A percentile compares a stretch with the other conserved stretches of the same genome.
Conservation (phyloP, 106 monocot species). For the Platanthera guangdongensis region DNA sequence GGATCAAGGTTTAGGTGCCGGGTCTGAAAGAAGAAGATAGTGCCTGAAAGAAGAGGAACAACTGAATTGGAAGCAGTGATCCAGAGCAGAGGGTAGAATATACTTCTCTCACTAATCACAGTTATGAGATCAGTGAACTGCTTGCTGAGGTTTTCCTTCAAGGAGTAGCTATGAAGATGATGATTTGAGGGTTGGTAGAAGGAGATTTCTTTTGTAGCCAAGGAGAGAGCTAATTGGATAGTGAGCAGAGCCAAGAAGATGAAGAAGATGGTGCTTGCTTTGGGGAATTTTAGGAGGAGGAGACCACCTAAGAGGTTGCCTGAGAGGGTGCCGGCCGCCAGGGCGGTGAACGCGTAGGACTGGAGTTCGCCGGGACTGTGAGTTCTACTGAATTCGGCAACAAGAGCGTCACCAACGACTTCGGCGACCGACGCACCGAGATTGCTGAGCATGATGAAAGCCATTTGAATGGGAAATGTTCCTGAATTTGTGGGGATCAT, state of each 20-base stretch:
- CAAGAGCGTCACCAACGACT: constrained; percentile 64
- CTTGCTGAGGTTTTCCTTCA: constrained; percentile 37
- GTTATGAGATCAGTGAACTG: constrained; percentile 47
- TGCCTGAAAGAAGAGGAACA: constrained; percentile 74
- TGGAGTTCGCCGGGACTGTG: constrained; percentile 52
- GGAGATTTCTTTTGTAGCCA: constrained; percentile 33
- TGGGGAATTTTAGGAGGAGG: constrained; percentile 40
- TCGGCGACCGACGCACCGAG: constrained; percentile 76
- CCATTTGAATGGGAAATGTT: constrained; percentile 48
- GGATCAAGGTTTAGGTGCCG: constrained; percentile 58
- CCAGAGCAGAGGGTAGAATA: constrained; percentile 60
- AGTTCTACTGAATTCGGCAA: constrained; percentile 54
- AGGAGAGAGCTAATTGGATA: constrained; percentile 51
- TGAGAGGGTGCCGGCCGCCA: constrained; percentile 53
- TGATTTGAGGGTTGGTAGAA: constrained; percentile 1
- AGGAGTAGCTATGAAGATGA: constrained; percentile 14
- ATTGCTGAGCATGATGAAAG: constrained; percentile 69
- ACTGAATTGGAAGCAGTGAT: constrained; percentile 52
- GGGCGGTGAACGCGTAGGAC: constrained; percentile 62
- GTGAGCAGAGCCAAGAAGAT: constrained; percentile 50
- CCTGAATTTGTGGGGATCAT: constrained; percentile 32
- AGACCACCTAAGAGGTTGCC: constrained; percentile 76
- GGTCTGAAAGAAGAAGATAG: constrained; percentile 81
- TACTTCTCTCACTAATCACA: constrained; percentile 33
- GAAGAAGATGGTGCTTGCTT: constrained; percentile 57